These are phyloP conservation scores for Yamadazyma kanchanaburiensis DNA, from an alignment of 1,139 yeast species.

Conservation along the genomic window DNA sequence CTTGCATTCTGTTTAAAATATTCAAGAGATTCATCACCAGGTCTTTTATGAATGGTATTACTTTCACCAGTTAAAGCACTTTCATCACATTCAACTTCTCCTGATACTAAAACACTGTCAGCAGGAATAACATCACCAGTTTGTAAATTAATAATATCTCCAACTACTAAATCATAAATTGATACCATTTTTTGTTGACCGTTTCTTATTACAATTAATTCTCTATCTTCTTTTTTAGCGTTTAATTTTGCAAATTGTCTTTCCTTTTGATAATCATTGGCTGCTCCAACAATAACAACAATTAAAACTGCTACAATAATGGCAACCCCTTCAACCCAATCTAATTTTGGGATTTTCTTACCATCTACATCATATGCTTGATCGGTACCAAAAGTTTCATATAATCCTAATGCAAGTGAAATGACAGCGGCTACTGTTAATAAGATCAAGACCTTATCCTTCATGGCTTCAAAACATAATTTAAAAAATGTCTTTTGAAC, in stretches of 20 bases:
- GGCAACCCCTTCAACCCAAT: constrained; percentile 99
- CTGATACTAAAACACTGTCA: constrained; percentile 74
- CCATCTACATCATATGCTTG: constrained; percentile 78
- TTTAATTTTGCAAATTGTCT: constrained; percentile 87
- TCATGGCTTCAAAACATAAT: constrained; percentile 79
- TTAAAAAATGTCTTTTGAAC: constrained; percentile 62
- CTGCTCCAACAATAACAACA: constrained; percentile 90
- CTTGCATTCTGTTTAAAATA: constrained; percentile 27
- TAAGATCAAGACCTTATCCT: constrained; percentile 86
- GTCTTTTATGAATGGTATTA: constrained; percentile 66
- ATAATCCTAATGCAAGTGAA: constrained; percentile 85
- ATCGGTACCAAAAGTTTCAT: constrained; percentile 87
- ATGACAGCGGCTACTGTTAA: constrained; percentile 83
- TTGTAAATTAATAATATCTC: constrained; percentile 77
- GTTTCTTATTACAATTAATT: constrained; percentile 70
- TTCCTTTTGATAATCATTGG: constrained; percentile 94
- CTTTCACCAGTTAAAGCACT: constrained; percentile 94
- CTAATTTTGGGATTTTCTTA: constrained; percentile 69
- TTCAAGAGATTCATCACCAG: constrained; percentile 48
- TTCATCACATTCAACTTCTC: constrained; percentile 88
- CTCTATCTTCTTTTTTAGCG: constrained; percentile 82
- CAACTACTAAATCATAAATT: constrained; percentile 76
- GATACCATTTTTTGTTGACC: constrained; percentile 69
- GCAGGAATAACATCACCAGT: constrained; percentile 96
- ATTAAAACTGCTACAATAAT: constrained; percentile 87